Evolutionary conservation across 352 stramenopile genomes (phyloP), one percentile per base, ranked within the genome.

Genomic region (Thalassiosira hispida): DNA sequence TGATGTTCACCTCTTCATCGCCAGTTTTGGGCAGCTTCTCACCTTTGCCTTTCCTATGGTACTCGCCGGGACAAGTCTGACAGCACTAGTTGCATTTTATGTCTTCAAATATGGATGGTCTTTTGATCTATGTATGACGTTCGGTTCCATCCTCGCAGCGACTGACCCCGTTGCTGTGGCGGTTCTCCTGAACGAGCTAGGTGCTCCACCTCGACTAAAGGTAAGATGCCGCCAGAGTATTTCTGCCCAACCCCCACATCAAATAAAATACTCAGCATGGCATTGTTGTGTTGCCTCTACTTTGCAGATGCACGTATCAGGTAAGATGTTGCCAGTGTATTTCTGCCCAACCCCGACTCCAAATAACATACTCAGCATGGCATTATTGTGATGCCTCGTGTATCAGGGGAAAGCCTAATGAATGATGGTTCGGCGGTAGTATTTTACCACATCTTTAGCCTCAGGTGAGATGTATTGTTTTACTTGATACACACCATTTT

Each of bases 391-490:
- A 85, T 89, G 35, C 75, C n/a, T n/a, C 31, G 93, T 52, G 89
- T 96, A 51, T 73, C 86, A 8, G 93, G 93, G n/a, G 93, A 96
- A 83, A 85, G 72, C 42, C 81, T 96, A 16, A 73, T 96, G 20
- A 96, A 96, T 73, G 93, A 96, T 74, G 93, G 93, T 46, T 86
- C 86, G 12, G 90, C 91, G 3, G 87, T 96, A 46, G 93, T 96
- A 11, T 92, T 96, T 65, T 96, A 92, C 73, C 90, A 96, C 60
- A 90, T 98, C 22, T 95, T 93, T 73, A 85, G 69, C n/a, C 53
- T 38, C n/a, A n/a, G n/a, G n/a, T n/a, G n/a, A n/a, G n/a, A n/a
- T n/a, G n/a, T n/a, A n/a, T n/a, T n/a, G n/a, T n/a, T n/a, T n/a
- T n/a, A n/a, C n/a, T n/a, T n/a, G n/a, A n/a, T n/a, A n/a, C n/a